phyloP scores from a whole-genome alignment of 495 filamentous ascomycete species.

The Podospora comata region DNA sequence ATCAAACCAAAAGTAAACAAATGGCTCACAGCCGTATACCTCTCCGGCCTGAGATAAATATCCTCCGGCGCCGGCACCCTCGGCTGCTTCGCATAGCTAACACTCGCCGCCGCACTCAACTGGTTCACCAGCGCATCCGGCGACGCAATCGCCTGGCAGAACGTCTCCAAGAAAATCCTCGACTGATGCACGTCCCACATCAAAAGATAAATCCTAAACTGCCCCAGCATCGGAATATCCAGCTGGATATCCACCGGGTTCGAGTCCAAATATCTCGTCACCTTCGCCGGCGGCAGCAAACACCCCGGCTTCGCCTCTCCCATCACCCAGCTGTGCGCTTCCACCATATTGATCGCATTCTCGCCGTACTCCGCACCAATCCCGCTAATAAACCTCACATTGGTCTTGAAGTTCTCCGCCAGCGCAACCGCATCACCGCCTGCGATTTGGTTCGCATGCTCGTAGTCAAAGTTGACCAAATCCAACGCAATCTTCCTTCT shows the following conservation, averaged over 20 bases:
- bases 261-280: conserved; percentile 64
- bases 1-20: conserved; percentile 58
- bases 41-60: conserved; percentile 55
- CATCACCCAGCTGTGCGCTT: conserved; percentile 38
- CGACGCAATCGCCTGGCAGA: conserved; percentile 47
- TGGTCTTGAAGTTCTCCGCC: conserved; percentile 60
- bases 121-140: conserved; percentile 47
- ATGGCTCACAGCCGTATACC: conserved; percentile 59
- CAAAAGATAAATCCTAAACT: conserved; percentile 67
- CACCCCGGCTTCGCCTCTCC: conserved; percentile 54
- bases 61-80: conserved; percentile 51
- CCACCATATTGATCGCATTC: conserved; percentile 54
- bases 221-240: conserved; percentile 66
- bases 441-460: conserved; percentile 57
- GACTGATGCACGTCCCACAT: conserved; percentile 54
- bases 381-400: conserved; percentile 65
- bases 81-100: conserved; percentile 53
- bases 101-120: conserved; percentile 44
- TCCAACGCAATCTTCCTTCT: conserved; percentile 59
- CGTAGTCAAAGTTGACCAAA: conserved; percentile 65
- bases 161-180: conserved; percentile 49
- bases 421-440: conserved; percentile 55
- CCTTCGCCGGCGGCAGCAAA: conserved; percentile 60
- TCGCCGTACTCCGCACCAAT: conserved; percentile 60
- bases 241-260: conserved; percentile 70